Conservation (phyloP, 805 yeast species). For the Yarrowia porcina region DNA sequence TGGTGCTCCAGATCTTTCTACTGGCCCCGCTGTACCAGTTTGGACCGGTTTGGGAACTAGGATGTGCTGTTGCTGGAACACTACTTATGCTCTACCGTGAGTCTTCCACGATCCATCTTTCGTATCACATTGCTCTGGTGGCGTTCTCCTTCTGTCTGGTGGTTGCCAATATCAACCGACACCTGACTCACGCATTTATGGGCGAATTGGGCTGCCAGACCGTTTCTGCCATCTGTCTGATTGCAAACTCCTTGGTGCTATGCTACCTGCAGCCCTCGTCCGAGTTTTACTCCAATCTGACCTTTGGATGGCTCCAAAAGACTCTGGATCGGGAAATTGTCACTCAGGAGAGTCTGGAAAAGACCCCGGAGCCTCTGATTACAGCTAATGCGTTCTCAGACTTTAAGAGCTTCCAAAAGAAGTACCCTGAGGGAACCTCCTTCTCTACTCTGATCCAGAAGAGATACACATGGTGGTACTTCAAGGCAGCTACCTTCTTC, state of each 20-base stretch:
- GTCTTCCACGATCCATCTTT: neutral
- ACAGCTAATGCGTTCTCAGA: neutral
- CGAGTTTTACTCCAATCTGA: slow-evolving; percentile 8
- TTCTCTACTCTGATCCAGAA: neutral
- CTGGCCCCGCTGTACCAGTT: neutral
- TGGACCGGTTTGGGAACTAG: neutral
- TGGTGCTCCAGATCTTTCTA: neutral
- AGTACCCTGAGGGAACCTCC: slow-evolving; percentile 2
- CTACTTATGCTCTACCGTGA: slow-evolving; percentile 4
- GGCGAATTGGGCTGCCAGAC: slow-evolving; percentile 17
- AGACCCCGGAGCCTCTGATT: slow-evolving; percentile 7
- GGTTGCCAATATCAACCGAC: slow-evolving; percentile 8
- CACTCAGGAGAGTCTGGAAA: slow-evolving; percentile 12
- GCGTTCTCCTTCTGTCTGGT: neutral
- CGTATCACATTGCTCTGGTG: neutral
- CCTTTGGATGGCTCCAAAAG: slow-evolving; percentile 21
- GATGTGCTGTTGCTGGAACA: neutral
- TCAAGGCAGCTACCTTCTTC: slow-evolving; percentile 39
- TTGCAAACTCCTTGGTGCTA: neutral
- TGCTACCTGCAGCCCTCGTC: neutral
- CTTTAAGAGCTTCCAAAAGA: slow-evolving; percentile 2
- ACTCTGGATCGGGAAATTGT: slow-evolving; percentile 6
- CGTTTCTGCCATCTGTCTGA: slow-evolving; percentile 1
- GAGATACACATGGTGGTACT: slow-evolving; percentile 20
- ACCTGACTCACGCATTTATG: neutral